A percentile compares a stretch with the other conserved stretches of the same genome.
Conservation (phyloP, 2,329 filamentous ascomycete genomes). For the Pseudocercospora fijiensis region DNA sequence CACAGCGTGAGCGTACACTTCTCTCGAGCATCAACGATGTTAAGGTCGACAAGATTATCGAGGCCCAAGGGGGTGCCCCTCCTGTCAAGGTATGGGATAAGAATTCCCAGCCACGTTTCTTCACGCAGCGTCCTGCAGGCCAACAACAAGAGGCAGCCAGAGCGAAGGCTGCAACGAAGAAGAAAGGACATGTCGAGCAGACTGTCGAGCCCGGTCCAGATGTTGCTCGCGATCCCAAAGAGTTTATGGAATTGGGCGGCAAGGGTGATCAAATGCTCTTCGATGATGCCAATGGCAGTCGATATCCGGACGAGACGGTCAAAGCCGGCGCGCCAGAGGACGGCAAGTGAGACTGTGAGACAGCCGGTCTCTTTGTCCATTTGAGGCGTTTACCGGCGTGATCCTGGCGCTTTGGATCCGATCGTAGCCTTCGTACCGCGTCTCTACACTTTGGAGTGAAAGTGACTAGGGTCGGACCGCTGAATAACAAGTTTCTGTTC, state of each 20-base stretch:
- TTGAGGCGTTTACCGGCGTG: background rate
- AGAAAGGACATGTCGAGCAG: slow-evolving; percentile 43
- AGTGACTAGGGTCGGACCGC: too few relatives aligned
- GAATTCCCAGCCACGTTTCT: slow-evolving; percentile 55
- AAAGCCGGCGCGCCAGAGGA: slow-evolving; percentile 19
- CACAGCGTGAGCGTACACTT: slow-evolving; percentile 79
- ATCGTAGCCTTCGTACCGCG: too few relatives aligned
- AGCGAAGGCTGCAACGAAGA: slow-evolving; percentile 39
- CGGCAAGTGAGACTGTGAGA: background rate
- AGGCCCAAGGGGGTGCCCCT: slow-evolving; percentile 55
- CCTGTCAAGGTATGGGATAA: slow-evolving; percentile 74
- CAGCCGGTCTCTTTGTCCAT: background rate
- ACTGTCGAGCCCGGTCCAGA: slow-evolving; percentile 65
- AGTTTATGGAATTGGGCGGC: slow-evolving; percentile 83
- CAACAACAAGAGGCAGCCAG: slow-evolving; percentile 16
- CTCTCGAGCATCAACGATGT: slow-evolving; percentile 79
- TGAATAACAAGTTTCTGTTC: too few relatives aligned
- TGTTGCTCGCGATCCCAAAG: slow-evolving; percentile 64
- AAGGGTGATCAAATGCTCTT: slow-evolving; percentile 81
- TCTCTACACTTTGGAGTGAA: too few relatives aligned
- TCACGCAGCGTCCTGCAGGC: slow-evolving; percentile 24
- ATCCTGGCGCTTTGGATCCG: background rate
- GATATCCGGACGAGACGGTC: slow-evolving; percentile 34
- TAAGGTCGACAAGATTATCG: slow-evolving; percentile 59
- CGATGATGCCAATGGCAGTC: slow-evolving; percentile 54